Evolutionary conservation across 306 rosid species (phyloP), one percentile per base, ranked within the genome.

Genomic region (Rubus parviflorus): DNA sequence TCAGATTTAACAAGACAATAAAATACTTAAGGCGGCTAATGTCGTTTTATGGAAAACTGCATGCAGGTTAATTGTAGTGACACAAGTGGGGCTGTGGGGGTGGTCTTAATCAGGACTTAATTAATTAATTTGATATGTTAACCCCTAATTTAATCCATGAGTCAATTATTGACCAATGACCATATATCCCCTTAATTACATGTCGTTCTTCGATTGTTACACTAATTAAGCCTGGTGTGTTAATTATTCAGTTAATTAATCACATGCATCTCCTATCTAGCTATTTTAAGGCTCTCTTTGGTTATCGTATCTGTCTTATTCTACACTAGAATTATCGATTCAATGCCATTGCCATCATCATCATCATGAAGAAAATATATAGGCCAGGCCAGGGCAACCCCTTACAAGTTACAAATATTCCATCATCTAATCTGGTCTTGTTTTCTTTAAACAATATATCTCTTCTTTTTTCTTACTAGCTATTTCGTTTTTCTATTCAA

Each of bases 261-360:
- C n/a, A n/a, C n/a, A n/a, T n/a, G n/a, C n/a, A n/a, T n/a, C n/a
- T n/a, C n/a, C n/a, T n/a, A n/a, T n/a, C n/a, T n/a, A n/a, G n/a
- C n/a, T n/a, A n/a, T n/a, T n/a, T n/a, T 51, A 30, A 30, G 35
- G 35, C 35, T 30, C 35, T 30, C 1, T 7, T 14, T 69, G 73
- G 4, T 47, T 3, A 56, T 37, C 20, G 38, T 20, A 2, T 57
- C 6, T 48, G 37, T 76, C 79, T 45, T 41, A 9, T 77, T 48
- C 48, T 23, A 49, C 47, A 60, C 73, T 79, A 68, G 61, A 82
- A 82, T 78, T 61, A 68, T 41, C 69, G 77, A 48, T 65, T n/a
- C 25, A 57, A 10, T 73, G 64, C 35, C 74, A 20, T 40, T 17
- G 41, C 5, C n/a, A 13, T 22, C 40, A 13, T 42, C 47, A 12